Base-by-base conservation (phyloP, 225 moss, liverwort and hornwort species). In the Bryum argenteum region DNA sequence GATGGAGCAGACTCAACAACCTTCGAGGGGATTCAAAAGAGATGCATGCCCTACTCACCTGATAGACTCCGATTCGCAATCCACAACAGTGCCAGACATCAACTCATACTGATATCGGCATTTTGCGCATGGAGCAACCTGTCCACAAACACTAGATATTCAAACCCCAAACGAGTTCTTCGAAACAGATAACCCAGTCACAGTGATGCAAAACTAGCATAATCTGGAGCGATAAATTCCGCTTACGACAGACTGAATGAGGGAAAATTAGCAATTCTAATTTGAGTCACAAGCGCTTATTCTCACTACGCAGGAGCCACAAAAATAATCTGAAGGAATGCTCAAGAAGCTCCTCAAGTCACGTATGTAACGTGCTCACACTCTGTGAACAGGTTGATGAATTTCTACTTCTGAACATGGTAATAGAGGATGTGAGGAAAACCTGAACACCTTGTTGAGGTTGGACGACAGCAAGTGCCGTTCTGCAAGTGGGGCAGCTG, bases 51-150 rank as follows among this genome's bases (percentile, higher is more conserved):
- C 63, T 68, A 50, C 76, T 82, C 77, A 94, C 94, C 92, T 94
- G 63, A 94, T 87, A 48, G 85, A 89, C 72, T 99, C 98, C 28
- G 94, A 92, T 82, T 90, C 80, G 77, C 91, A 91, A 58, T 82
- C 86, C 73, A 89, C 80, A 61, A 94, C 92, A 20, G 78, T 82
- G 70, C 98, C 94, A 63, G 98, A 99, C 94, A 91, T 88, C 40
- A 99, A 83, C 77, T 99, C 98, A 79, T 90, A 99, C 70, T 94
- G 91, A 78, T 94, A 99, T 22, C 98, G 98, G 77, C 98, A 99
- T 24, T 86, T 87, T 67, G 89, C 89, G 74, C 98, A 99, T 37
- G 98, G 87, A 71, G 91, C 89, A 79, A 89, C 60, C 94, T 98
- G 91, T 66, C 67, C 52, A 71, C 55, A 72, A 22, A 54, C 41